A percentile compares a stretch with the other conserved stretches of the same genome.
These are phyloP conservation scores for Xerophyta viscosa DNA, from an alignment of 106 monocot species.

Conservation along the genomic window DNA sequence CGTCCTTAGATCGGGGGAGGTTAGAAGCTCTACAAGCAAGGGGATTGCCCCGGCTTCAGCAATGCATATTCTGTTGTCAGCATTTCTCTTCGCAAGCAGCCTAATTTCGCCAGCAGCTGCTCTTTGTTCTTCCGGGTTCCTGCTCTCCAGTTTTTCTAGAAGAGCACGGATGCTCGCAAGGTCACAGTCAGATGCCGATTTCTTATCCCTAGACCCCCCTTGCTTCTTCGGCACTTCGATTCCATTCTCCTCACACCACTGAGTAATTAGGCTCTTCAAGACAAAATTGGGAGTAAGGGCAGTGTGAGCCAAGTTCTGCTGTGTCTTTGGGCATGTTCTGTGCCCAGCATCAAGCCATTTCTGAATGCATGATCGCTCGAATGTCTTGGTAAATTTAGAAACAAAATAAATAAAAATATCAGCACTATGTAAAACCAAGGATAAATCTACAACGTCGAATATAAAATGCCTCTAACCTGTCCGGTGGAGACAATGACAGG, in stretches of 20 bases:
- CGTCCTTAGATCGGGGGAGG: conserved; percentile 34
- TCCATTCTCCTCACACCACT: conserved; percentile 49
- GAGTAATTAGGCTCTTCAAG: conserved; percentile 40
- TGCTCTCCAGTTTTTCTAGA: conserved; percentile 19
- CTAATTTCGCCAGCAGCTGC: conserved; percentile 47
- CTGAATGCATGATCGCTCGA: conserved; percentile 35
- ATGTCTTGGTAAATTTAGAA: too few relatives aligned
- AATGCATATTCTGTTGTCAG: conserved; percentile 39
- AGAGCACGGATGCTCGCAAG: conserved; percentile 10
- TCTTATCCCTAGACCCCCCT: conserved; percentile 12
- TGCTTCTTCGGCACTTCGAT: conserved; percentile 24
- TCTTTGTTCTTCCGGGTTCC: conserved; percentile 27
- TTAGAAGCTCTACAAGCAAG: conserved; percentile 26
- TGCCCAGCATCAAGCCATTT: conserved; percentile 42
- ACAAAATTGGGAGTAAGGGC: conserved; percentile 44
- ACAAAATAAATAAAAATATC: background rate
- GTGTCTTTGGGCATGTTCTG: conserved; percentile 33
- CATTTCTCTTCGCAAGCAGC: conserved; percentile 47
- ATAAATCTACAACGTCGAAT: background rate
- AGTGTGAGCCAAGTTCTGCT: conserved; percentile 20
- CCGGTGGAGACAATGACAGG: conserved; percentile 40
- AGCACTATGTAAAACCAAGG: background rate
- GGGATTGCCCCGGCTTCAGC: conserved; percentile 44
- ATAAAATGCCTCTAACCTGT: conserved; percentile 14
- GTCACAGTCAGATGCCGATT: conserved; percentile 18